Evolutionary conservation across 805 yeast species (phyloP).

Genomic region (Saccharomycopsis malanga): DNA sequence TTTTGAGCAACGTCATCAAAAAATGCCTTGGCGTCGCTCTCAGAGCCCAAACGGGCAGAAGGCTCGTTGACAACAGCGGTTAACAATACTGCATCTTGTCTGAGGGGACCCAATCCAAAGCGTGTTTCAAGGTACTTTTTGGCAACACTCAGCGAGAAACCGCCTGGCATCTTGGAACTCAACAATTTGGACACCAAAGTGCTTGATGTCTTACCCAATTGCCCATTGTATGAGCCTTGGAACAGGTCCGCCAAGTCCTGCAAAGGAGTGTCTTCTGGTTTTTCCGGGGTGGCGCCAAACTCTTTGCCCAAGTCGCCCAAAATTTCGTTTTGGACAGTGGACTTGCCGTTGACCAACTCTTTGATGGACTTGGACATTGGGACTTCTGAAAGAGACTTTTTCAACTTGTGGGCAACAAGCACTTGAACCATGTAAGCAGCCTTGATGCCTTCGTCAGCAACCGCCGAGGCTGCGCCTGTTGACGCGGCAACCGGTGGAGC

Average conservation of each 20-base stretch:
- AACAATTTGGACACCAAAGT: slow-evolving; percentile 85
- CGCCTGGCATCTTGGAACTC: slow-evolving; percentile 99
- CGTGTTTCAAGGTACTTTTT: slow-evolving; percentile 87
- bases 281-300: slow-evolving; percentile 96
- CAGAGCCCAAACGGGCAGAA: slow-evolving; percentile 76
- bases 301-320: slow-evolving; percentile 98
- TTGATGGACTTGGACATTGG: slow-evolving; percentile 91
- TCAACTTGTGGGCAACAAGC: slow-evolving; percentile 91
- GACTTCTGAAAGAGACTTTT: slow-evolving; percentile 78
- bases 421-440: slow-evolving; percentile 81
- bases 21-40: slow-evolving; percentile 84
- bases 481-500: slow-evolving; percentile 27
- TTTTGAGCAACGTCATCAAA: slow-evolving; percentile 76
- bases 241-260: slow-evolving; percentile 92
- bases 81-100: slow-evolving; percentile 88
- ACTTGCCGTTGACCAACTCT: slow-evolving; percentile 96
- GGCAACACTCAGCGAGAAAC: slow-evolving; percentile 86
- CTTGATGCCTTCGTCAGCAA: slow-evolving; percentile 85
- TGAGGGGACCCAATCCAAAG: slow-evolving; percentile 89
- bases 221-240: slow-evolving; percentile 85
- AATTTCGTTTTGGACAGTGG: slow-evolving; percentile 97
- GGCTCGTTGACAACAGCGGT: slow-evolving; percentile 87
- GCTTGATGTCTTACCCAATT: slow-evolving; percentile 88
- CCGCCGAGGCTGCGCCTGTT: slow-evolving; percentile 49
- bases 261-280: slow-evolving; percentile 97